phyloP scores from a whole-genome alignment of 345 rosid species.

The Citrus reticulata region DNA sequence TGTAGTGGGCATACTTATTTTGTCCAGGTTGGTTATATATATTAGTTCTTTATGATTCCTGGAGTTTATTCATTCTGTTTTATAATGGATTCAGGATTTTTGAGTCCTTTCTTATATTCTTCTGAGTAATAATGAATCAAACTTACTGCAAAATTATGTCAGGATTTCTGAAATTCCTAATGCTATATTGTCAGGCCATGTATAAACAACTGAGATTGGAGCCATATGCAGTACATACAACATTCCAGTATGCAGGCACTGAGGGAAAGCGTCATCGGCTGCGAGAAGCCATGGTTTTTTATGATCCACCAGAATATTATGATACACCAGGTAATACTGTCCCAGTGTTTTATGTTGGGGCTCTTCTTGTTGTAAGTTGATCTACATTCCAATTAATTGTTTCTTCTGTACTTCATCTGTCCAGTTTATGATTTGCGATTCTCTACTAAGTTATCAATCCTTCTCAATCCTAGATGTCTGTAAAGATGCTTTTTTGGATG shows the following conservation, averaged over 20 bases:
- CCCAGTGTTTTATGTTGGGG: neutral
- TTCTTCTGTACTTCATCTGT: neutral
- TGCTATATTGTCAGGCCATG: conserved; percentile 58
- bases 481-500: neutral
- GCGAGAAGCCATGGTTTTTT: conserved; percentile 86
- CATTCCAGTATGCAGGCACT: conserved; percentile 94
- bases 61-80: neutral
- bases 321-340: conserved; percentile 63
- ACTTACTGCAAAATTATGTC: neutral
- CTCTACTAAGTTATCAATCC: neutral
- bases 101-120: neutral
- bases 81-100: neutral
- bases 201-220: conserved; percentile 83
- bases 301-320: conserved; percentile 88
- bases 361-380: no score
- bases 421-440: neutral
- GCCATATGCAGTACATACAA: conserved; percentile 95
- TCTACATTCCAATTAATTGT: neutral
- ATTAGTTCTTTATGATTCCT: neutral
- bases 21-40: conserved; percentile 65
- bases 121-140: neutral
- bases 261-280: conserved; percentile 97
- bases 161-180: conserved; percentile 6
- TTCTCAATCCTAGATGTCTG: neutral
- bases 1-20: conserved; percentile 97